Evolutionary conservation across 441 rosid genomes (phyloP).

Genomic region (Brassica balearica): DNA sequence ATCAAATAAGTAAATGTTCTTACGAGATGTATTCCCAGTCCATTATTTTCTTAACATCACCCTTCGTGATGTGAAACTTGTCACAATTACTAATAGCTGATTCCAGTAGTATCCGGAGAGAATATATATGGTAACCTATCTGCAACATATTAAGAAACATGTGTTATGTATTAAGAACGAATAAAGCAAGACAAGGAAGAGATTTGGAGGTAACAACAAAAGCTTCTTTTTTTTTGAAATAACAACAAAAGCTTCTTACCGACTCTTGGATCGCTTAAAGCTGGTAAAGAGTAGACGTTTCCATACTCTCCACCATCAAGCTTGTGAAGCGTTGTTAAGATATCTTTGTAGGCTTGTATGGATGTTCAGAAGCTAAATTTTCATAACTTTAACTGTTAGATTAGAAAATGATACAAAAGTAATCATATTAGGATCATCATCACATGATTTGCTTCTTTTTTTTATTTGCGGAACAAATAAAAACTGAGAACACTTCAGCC

Average conservation of each 20-base stretch:
- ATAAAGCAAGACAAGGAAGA: not conserved
- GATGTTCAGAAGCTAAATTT: slow-evolving; percentile 55
- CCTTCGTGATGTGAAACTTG: slow-evolving; percentile 60
- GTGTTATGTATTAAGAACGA: not conserved
- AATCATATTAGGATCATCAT: not conserved
- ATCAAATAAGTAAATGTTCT: not conserved
- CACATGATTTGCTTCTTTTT: not conserved
- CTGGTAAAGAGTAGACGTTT: slow-evolving; percentile 49
- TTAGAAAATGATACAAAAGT: not conserved
- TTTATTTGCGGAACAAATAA: not conserved
- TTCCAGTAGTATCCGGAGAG: slow-evolving; percentile 64
- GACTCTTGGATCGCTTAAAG: slow-evolving; percentile 60
- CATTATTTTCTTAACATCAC: slow-evolving; percentile 66
- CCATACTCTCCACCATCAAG: slow-evolving; percentile 51
- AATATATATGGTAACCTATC: slow-evolving; percentile 55
- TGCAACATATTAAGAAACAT: slow-evolving; percentile 33
- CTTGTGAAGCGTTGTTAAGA: slow-evolving; percentile 55
- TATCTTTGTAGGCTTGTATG: slow-evolving; percentile 46
- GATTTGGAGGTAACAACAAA: not conserved
- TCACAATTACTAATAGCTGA: slow-evolving; percentile 70
- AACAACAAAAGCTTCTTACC: slow-evolving; percentile 38
- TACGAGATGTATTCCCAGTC: slow-evolving; percentile 62
- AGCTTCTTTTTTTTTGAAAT: not conserved
- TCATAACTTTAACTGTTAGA: slow-evolving; percentile 2
- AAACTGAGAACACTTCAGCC: not conserved